Conservation (phyloP, 805 yeast species). For the Wickerhamiella hasegawae region DNA sequence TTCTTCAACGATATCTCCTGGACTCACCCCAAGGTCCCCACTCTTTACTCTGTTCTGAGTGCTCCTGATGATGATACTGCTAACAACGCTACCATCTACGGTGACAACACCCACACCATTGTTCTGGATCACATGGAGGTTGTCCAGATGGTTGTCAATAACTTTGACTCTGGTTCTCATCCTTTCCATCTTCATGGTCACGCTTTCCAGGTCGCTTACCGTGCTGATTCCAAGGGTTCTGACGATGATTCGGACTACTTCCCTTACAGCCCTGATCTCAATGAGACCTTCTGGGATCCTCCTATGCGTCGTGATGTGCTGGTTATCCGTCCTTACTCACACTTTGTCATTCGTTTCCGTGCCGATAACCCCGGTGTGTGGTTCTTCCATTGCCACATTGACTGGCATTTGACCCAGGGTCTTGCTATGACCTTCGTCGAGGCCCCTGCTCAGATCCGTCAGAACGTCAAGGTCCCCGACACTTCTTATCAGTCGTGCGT, state of each 20-base stretch:
- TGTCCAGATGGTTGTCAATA: slow-evolving; percentile 71
- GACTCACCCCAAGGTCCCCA: slow-evolving; percentile 70
- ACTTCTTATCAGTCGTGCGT: slow-evolving; percentile 47
- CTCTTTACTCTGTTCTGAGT: slow-evolving; percentile 60
- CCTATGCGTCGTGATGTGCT: slow-evolving; percentile 80
- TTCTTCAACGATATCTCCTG: slow-evolving; percentile 81
- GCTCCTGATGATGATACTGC: slow-evolving; percentile 36
- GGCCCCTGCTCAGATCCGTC: slow-evolving; percentile 53
- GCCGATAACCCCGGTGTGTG: slow-evolving; percentile 97
- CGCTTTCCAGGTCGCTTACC: slow-evolving; percentile 63
- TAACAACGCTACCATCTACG: slow-evolving; percentile 49
- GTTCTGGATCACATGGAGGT: slow-evolving; percentile 53
- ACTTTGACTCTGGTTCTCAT: slow-evolving; percentile 80
- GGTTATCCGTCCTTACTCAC: slow-evolving; percentile 68
- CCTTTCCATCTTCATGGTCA: slow-evolving; percentile 98
- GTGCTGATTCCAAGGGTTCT: slow-evolving; percentile 40
- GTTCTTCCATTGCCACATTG: slow-evolving; percentile 98
- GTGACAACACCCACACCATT: slow-evolving; percentile 61
- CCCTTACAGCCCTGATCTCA: slow-evolving; percentile 36
- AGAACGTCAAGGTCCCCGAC: slow-evolving; percentile 43
- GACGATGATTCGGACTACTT: slow-evolving; percentile 34
- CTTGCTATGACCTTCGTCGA: slow-evolving; percentile 67
- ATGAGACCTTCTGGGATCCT: slow-evolving; percentile 42
- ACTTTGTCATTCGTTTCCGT: slow-evolving; percentile 69
- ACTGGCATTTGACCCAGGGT: slow-evolving; percentile 97